Evolutionary conservation across 2,329 filamentous ascomycete genomes (phyloP).

Genomic region (Pseudogymnoascus verrucosus): DNA sequence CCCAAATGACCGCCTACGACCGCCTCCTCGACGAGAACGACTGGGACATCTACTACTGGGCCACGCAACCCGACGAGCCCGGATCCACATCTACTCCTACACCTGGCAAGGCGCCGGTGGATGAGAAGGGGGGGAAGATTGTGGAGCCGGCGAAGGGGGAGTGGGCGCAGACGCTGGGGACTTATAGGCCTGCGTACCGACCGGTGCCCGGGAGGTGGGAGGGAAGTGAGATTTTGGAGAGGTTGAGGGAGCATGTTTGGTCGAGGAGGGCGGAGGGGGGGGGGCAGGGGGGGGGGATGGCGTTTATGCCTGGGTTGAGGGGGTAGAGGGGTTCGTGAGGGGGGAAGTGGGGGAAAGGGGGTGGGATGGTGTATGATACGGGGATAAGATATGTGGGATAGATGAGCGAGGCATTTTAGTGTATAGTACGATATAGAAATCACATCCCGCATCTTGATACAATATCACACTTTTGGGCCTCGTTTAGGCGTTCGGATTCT

Average conservation of each 20-base stretch:
- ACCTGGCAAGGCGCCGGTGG: constrained; percentile 19
- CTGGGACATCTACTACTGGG: constrained; percentile 99
- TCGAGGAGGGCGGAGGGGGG: constrained; percentile 34
- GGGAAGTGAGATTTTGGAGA: constrained; percentile 66
- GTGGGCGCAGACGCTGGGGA: constrained; percentile 94
- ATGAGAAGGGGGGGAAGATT: constrained; percentile 25
- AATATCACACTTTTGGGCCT: not conserved
- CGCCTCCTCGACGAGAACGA: constrained; percentile 96
- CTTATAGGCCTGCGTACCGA: constrained; percentile 86
- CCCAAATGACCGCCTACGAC: constrained; percentile 79
- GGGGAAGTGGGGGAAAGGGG: not conserved
- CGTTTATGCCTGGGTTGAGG: not conserved
- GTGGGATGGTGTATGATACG: not conserved
- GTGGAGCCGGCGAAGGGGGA: constrained; percentile 52
- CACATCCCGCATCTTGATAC: not conserved
- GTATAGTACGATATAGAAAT: not conserved
- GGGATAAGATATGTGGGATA: not conserved
- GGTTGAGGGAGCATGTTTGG: constrained; percentile 76
- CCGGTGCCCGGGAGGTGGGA: constrained; percentile 83
- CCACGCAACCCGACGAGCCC: constrained; percentile 68
- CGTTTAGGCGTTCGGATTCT: not conserved
- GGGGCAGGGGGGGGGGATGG: constrained; percentile 15
- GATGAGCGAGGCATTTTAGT: not conserved
- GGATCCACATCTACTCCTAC: constrained; percentile 36
- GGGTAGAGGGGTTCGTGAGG: not conserved